These are phyloP conservation scores for Metarhizium anisopliae DNA, from an alignment of 2,329 filamentous ascomycete genomes.

Conservation along the genomic window DNA sequence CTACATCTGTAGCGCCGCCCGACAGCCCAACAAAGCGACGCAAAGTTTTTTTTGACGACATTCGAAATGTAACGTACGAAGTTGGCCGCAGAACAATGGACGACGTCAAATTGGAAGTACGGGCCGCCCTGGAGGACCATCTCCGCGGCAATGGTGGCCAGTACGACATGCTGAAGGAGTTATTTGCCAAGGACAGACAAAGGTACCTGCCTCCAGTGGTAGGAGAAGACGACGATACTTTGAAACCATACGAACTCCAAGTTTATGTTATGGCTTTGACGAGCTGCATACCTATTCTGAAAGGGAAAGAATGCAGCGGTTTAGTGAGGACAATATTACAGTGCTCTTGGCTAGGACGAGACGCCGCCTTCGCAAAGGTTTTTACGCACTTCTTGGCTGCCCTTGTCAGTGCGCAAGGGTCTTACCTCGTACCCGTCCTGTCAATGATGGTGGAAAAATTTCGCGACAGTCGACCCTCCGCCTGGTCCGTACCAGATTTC, in stretches of 20 bases:
- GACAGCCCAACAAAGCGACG: conserved; percentile 43
- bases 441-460: conserved; percentile 77
- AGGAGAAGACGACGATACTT: conserved; percentile 37
- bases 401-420: conserved; percentile 74
- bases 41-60: conserved; percentile 50
- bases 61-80: conserved; percentile 47
- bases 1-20: conserved; percentile 24
- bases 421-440: conserved; percentile 65
- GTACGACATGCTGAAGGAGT: conserved; percentile 52
- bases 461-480: conserved; percentile 37
- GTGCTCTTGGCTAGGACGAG: conserved; percentile 56
- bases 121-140: conserved; percentile 47
- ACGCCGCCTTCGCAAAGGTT: conserved; percentile 55
- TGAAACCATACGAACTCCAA: conserved; percentile 47
- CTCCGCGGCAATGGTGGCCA: conserved; percentile 47
- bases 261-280: conserved; percentile 56
- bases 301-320: conserved; percentile 47
- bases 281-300: conserved; percentile 49
- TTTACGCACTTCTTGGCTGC: conserved; percentile 61
- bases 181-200: conserved; percentile 43
- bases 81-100: conserved; percentile 43
- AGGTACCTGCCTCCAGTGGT: conserved; percentile 28
- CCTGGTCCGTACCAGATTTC: conserved; percentile 43
- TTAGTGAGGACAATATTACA: conserved; percentile 50
- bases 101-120: conserved; percentile 46